phyloP scores from a whole-genome alignment of 805 yeast genomes.

The Candida easanensis region DNA sequence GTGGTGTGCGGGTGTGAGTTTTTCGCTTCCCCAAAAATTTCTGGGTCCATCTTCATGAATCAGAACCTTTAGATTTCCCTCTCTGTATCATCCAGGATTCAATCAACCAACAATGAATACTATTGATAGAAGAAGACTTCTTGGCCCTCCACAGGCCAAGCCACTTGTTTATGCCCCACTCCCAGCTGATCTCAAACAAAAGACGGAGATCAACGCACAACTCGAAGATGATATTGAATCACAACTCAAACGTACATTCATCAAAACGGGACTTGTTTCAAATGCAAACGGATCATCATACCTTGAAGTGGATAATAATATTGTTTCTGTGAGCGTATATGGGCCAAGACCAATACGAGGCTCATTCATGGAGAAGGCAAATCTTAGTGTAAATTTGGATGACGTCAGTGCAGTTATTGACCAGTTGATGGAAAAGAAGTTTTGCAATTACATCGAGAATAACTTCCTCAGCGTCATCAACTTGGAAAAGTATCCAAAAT shows the following conservation, averaged over 20 bases:
- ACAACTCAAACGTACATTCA: constrained; percentile 39
- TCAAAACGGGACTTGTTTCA: constrained; percentile 61
- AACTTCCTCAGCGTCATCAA: constrained; percentile 37
- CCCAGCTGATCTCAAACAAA: constrained; percentile 14
- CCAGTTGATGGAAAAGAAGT: constrained; percentile 41
- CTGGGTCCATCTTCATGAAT: no score
- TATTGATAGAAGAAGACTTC: constrained; percentile 76
- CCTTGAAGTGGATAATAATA: constrained; percentile 53
- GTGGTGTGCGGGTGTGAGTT: no score
- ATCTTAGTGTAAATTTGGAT: constrained; percentile 51
- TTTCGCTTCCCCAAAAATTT: no score
- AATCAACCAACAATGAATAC: constrained; percentile 9
- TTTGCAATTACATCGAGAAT: constrained; percentile 37
- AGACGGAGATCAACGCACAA: constrained; percentile 11
- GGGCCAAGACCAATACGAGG: constrained; percentile 90
- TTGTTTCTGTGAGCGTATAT: constrained; percentile 62
- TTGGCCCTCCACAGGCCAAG: constrained; percentile 73
- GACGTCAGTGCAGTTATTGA: constrained; percentile 31
- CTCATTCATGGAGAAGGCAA: constrained; percentile 64
- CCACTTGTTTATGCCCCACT: constrained; percentile 41
- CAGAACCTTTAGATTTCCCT: no score
- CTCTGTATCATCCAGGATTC: background rate
- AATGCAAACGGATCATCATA: constrained; percentile 84
- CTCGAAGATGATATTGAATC: constrained; percentile 29
- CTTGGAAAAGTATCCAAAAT: constrained; percentile 80